phyloP scores from a whole-genome alignment of 1,284 basidiomycete genomes.

The Farysia itapuensis region DNA sequence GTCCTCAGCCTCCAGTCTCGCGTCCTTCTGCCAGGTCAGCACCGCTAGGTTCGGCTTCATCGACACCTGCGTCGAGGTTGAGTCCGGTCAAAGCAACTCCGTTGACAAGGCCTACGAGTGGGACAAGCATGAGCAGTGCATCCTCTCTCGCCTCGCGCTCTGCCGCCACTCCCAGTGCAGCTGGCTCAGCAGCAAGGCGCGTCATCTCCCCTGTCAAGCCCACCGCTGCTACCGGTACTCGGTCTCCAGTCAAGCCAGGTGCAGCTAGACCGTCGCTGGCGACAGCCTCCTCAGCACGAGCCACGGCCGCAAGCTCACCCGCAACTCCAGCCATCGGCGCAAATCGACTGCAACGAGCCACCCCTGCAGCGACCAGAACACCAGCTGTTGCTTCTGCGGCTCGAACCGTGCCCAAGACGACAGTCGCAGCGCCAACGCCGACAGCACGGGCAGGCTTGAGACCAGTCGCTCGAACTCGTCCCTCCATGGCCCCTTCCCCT shows the following conservation, averaged over 20 bases:
- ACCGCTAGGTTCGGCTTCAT: too few species aligned
- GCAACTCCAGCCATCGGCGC: conserved; percentile 10
- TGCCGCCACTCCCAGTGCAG: conserved; percentile 3
- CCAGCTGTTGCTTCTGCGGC: conserved; percentile 2
- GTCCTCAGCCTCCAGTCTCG: too few species aligned
- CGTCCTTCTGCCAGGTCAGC: too few species aligned
- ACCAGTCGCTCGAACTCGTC: conserved; percentile 31
- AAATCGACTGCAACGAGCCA: background rate
- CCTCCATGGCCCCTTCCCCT: conserved; percentile 37
- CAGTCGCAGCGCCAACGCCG: conserved; percentile 8
- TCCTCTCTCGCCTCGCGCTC: conserved; percentile 19
- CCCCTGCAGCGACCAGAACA: conserved; percentile 17
- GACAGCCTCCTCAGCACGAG: conserved; percentile 12
- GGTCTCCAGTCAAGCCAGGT: conserved; percentile 24
- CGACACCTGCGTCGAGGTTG: too few species aligned
- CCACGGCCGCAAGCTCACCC: conserved; percentile 20
- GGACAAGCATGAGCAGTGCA: too few species aligned
- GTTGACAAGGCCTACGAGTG: too few species aligned
- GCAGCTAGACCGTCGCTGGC: conserved; percentile 1
- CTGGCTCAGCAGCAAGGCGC: conserved; percentile 8
- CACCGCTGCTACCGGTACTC: too few species aligned
- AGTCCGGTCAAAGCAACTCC: too few species aligned
- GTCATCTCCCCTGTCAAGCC: conserved; percentile 19
- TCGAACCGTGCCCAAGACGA: background rate
- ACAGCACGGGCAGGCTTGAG: conserved; percentile 41